Base-by-base conservation (phyloP, 495 filamentous ascomycete species). In the Podospora sp. region DNA sequence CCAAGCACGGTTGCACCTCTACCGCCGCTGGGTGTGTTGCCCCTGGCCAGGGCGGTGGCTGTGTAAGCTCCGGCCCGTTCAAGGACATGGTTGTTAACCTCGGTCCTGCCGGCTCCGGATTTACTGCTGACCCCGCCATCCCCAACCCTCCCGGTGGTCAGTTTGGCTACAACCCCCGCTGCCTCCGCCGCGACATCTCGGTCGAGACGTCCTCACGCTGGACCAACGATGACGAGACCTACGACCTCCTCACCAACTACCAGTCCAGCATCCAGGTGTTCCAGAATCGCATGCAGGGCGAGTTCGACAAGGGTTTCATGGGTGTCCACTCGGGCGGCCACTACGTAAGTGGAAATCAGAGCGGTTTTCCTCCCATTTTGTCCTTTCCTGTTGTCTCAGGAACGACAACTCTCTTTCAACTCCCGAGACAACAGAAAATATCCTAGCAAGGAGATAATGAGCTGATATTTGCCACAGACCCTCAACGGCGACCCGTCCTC, bases 291-390 rank as follows among this genome's bases (percentile, higher is more conserved):
- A 77, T 82, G 77, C 76, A 82, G 67, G 69, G 68, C 18, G 65
- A 68, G 33, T 71, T 72, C 56, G 25, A 63, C 14, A 61, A 66
- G 24, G 67, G 69, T 2, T 77, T 79, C 56, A 71, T 67, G 65
- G 88, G 88, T 12, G 82, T 90, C 12, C 90, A 89, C 73, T 80
- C 82, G 7, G 86, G 81, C 20, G 89, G 88, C 16, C 90, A 92
- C 69, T 88, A 85, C 72, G n/a, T n/a, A n/a, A n/a, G n/a, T n/a
- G n/a, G n/a, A n/a, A n/a, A n/a, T n/a, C n/a, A n/a, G n/a, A n/a
- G n/a, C n/a, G n/a, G n/a, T n/a, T n/a, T n/a, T n/a, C n/a, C n/a
- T n/a, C n/a, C n/a, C n/a, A n/a, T n/a, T n/a, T n/a, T n/a, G n/a
- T n/a, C n/a, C n/a, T n/a, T n/a, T n/a, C n/a, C n/a, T n/a, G n/a